A percentile compares a stretch with the other conserved stretches of the same genome.
phyloP scores from a whole-genome alignment of 2,329 filamentous ascomycete species.

The Sphaerulina populicola region DNA sequence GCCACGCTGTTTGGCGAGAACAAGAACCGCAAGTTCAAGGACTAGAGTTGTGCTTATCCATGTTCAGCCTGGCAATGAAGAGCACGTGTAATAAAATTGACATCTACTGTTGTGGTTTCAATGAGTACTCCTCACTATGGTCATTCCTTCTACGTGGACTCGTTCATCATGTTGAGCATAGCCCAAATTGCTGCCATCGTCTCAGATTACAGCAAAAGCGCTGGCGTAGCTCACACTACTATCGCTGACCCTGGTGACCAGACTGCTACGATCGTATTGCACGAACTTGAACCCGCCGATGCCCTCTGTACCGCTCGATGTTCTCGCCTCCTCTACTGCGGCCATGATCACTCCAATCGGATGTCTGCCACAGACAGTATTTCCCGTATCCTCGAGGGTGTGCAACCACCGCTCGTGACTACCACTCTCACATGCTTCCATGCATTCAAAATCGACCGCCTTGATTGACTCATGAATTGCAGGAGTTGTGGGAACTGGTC shows the following conservation, averaged over 20 bases:
- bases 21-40: constrained; percentile 88
- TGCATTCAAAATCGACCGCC: constrained; percentile 68
- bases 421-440: constrained; percentile 75
- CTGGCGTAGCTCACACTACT: constrained; percentile 94
- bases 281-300: constrained; percentile 60
- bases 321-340: constrained; percentile 58
- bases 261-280: constrained; percentile 75
- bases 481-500: constrained; percentile 40
- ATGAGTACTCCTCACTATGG: no score
- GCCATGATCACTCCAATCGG: constrained; percentile 92
- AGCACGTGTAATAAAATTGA: no score
- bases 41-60: constrained; percentile 46
- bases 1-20: constrained; percentile 89
- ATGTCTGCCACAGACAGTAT: constrained; percentile 90
- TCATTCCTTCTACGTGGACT: no score
- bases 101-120: no score
- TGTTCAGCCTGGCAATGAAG: no score
- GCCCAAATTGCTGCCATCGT: no score
- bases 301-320: constrained; percentile 23
- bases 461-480: constrained; percentile 79
- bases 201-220: constrained; percentile 68
- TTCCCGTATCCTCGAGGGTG: constrained; percentile 63
- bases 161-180: no score
- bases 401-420: constrained; percentile 61
- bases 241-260: constrained; percentile 59